These are phyloP conservation scores for Psilocybe cubensis DNA, from an alignment of 768 basidiomycete genomes.

Conservation along the genomic window DNA sequence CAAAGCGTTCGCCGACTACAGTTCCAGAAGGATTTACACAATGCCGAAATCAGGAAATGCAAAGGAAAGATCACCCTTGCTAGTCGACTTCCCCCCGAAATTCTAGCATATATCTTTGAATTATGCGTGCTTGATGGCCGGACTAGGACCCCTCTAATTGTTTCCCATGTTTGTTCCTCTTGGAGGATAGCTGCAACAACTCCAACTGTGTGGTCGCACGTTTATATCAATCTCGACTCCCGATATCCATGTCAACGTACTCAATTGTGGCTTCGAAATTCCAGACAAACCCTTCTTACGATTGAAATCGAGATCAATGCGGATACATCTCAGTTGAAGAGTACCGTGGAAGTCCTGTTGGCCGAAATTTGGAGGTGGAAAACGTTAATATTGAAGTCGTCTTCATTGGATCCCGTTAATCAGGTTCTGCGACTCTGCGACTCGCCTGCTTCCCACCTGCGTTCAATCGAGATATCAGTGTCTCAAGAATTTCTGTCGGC, in stretches of 20 bases:
- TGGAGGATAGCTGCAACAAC: conserved; percentile 58
- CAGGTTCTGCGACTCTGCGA: conserved; percentile 41
- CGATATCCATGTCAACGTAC: conserved; percentile 45
- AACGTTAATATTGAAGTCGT: conserved; percentile 42
- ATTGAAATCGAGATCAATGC: conserved; percentile 44
- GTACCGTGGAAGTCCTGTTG: conserved; percentile 45
- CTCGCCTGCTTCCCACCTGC: conserved; percentile 38
- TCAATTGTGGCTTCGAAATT: conserved; percentile 54
- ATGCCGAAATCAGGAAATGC: conserved; percentile 44
- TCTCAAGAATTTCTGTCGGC: conserved; percentile 31
- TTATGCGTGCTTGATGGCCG: conserved; percentile 52
- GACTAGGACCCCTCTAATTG: conserved; percentile 55
- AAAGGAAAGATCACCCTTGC: conserved; percentile 57
- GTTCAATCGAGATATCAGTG: conserved; percentile 30
- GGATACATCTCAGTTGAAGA: conserved; percentile 30
- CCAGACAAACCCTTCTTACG: conserved; percentile 43
- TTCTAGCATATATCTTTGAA: conserved; percentile 58
- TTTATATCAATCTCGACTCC: conserved; percentile 53
- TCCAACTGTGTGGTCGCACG: conserved; percentile 61
- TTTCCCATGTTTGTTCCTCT: conserved; percentile 60
- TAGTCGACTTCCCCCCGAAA: conserved; percentile 55
- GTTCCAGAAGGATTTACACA: conserved; percentile 43
- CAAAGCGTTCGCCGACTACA: conserved; percentile 44
- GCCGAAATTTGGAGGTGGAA: conserved; percentile 46
- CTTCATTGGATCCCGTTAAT: conserved; percentile 39